Base-by-base conservation (phyloP, 176 grass and related monocot genomes). In the Luzula sylvatica region DNA sequence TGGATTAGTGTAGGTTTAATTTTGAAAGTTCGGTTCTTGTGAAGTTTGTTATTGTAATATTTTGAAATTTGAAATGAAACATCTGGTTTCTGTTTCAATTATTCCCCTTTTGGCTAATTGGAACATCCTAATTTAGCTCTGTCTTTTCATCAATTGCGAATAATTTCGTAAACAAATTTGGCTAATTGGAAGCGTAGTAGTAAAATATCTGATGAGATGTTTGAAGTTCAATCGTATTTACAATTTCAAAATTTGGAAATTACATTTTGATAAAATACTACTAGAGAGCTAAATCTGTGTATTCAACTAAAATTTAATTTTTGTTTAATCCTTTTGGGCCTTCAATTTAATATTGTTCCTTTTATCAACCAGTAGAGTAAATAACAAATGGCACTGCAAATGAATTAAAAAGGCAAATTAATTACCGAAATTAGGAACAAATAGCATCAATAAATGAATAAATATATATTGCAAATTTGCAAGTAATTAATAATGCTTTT, bases 301-400 rank as follows among this genome's bases (percentile, higher is more conserved):
- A 15, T 58, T n/a, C 23, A 20, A 41, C 22, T 62, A 27, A 28
- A 26, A 47, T 9, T 35, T 9, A 35, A 35, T 7, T 35, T 2
- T 35, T 35, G 1, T 35, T 35, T 35, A 2, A 35, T 7, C 6
- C n/a, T 20, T 26, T 48, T 48, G 9, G 17, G 19, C 20, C 19
- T 13, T 17, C 11, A 8, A 32, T 0, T 7, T 23, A 64, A 47
- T 23, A 30, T 20, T 30, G 23, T 50, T 18, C 40, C n/a, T n/a
- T n/a, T n/a, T 29, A 41, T 76, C 55, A 81, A 7, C 30, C 30
- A 8, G 72, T 60, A 45, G 72, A 66, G 8, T 46, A 84, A 58
- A 81, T 13, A 17, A 87, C 56, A 73, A 87, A 87, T 29, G 77
- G 76, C 18, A 81, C 77, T 87, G 82, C 82, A 77, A 54, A 41